Evolutionary conservation across 768 basidiomycete genomes (phyloP).

Genomic region (Lenzites betulinus): DNA sequence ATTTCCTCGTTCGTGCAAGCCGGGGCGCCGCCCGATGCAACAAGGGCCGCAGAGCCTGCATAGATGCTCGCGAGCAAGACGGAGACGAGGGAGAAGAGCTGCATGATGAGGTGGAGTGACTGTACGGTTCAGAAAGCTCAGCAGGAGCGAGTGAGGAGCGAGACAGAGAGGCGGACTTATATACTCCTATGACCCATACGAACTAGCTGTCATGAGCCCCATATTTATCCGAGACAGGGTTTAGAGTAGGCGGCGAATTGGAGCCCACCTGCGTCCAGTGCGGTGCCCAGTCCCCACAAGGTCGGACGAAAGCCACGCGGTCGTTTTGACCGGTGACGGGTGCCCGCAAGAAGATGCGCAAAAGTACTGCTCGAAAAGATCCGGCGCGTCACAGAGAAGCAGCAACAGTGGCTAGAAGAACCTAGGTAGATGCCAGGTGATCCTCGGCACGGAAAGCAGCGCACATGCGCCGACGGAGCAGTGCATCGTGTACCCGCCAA

Average conservation of each 20-base stretch:
- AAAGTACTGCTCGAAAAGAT: no score
- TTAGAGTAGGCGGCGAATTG: not conserved
- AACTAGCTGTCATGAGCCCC: no score
- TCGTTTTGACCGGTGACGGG: no score
- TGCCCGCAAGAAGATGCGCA: no score
- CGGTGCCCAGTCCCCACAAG: not conserved
- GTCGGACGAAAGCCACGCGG: not conserved
- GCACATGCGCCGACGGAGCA: no score
- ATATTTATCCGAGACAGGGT: not conserved
- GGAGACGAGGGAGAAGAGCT: not conserved
- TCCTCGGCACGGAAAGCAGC: no score
- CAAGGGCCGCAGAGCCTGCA: conserved; percentile 4
- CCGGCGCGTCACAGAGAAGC: no score
- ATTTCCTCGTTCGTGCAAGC: not conserved
- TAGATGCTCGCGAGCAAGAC: not conserved
- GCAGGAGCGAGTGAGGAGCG: not conserved
- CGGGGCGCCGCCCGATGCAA: not conserved
- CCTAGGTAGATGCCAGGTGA: no score
- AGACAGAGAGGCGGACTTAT: not conserved
- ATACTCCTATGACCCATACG: not conserved
- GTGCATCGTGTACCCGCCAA: no score
- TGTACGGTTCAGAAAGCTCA: no score
- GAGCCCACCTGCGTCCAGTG: not conserved
- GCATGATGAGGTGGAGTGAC: not conserved
- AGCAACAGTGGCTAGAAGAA: no score